Percentiles rank a stretch among this genome's conserved stretches.
phyloP scores from a whole-genome alignment of 176 grass and related monocot genomes.

The Microstegium vimineum region DNA sequence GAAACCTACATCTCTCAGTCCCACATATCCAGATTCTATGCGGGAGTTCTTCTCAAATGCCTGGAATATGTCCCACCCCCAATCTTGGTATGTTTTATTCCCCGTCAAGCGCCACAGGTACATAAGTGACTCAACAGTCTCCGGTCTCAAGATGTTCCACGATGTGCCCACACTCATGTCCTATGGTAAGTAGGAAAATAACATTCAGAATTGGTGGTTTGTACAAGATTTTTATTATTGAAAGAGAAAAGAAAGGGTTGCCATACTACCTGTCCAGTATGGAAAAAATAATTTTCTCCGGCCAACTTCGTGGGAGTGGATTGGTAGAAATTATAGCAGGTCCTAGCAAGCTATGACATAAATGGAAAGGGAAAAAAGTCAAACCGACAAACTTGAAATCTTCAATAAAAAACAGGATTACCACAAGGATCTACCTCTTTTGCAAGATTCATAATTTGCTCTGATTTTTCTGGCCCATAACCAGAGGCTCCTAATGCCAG shows the following conservation, averaged over 20 bases:
- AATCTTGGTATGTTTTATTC: slow-evolving; percentile 98
- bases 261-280: slow-evolving; percentile 56
- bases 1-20: slow-evolving; percentile 83
- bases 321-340: slow-evolving; percentile 99
- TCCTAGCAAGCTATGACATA: slow-evolving; percentile 69
- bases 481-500: slow-evolving; percentile 89
- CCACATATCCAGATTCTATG: slow-evolving; percentile 87
- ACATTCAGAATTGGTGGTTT: neutral
- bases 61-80: slow-evolving; percentile 99
- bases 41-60: slow-evolving; percentile 98
- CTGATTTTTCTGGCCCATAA: slow-evolving; percentile 83
- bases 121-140: slow-evolving; percentile 95
- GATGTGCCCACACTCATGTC: slow-evolving; percentile 99
- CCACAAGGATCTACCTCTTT: slow-evolving; percentile 65
- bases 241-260: slow-evolving; percentile 11
- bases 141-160: slow-evolving; percentile 98
- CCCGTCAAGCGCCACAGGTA: slow-evolving; percentile 93
- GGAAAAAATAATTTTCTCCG: slow-evolving; percentile 93
- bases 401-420: slow-evolving; percentile 8
- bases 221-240: neutral
- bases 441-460: slow-evolving; percentile 83
- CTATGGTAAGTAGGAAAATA: slow-evolving; percentile 32
- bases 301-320: slow-evolving; percentile 93
- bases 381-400: slow-evolving; percentile 14
- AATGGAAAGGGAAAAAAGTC: neutral